These are phyloP conservation scores for Syncephalastrum racemosum DNA, from an alignment of 371 early-diverging fungal genomes.

Conservation along the genomic window DNA sequence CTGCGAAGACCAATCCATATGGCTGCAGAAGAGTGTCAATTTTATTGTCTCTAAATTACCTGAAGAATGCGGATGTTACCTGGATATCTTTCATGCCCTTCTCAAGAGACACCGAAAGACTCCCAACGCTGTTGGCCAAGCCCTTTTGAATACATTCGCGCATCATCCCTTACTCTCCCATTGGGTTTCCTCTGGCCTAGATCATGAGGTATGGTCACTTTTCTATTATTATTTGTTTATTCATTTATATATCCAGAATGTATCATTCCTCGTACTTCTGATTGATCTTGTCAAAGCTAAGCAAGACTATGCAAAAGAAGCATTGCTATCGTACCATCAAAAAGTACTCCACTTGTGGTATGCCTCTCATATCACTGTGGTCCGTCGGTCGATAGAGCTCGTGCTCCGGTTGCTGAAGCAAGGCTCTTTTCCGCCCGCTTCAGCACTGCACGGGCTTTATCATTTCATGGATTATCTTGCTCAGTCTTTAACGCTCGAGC, in stretches of 20 bases:
- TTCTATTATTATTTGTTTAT: neutral
- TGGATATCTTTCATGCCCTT: constrained; percentile 17
- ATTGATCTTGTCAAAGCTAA: constrained; percentile 17
- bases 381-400: constrained; percentile 21
- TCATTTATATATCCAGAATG: neutral
- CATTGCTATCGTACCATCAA: too few relatives aligned
- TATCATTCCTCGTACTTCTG: constrained; percentile 15
- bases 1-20: too few relatives aligned
- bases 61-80: neutral
- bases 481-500: neutral
- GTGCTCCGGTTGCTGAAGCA: constrained; percentile 1
- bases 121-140: too few relatives aligned
- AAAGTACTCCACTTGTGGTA: too few relatives aligned
- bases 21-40: too few relatives aligned
- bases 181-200: too few relatives aligned
- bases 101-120: constrained; percentile 8
- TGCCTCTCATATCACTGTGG: constrained; percentile 16
- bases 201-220: neutral
- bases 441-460: neutral
- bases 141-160: neutral
- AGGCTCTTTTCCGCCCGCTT: neutral
- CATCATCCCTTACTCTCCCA: constrained; percentile 4
- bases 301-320: too few relatives aligned
- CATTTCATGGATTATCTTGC: constrained; percentile 2
- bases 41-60: too few relatives aligned